Evolutionary conservation across 371 early-diverging fungal genomes (phyloP), one percentile per base, ranked within the genome.

Genomic region (Rhizopus stolonifer): DNA sequence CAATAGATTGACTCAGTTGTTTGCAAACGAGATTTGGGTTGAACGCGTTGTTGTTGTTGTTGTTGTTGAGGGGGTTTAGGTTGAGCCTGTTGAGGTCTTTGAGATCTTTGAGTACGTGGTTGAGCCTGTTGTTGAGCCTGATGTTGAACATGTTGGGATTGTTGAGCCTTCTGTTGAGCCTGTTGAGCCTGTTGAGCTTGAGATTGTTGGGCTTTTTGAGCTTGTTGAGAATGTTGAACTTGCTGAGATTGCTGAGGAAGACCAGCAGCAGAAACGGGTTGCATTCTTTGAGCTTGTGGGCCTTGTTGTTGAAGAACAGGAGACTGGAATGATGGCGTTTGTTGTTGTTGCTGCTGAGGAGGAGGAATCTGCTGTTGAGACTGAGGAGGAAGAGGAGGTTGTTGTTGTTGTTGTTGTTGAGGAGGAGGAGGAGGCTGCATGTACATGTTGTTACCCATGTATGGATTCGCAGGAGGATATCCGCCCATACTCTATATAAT

Each of bases 391-490:
- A 40, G 39, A 31, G 48, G 46, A 17, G 54, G 62, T 14, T 33
- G 58, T 38, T 61, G 65, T 11, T 56, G 67, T 26, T 54, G 54
- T 33, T 56, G 64, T 34, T 58, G 64, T n/a, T 67, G 69, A 18
- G 56, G 69, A 14, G 64, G 74, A 5, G 49, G 58, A 31, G 45
- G 56, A 21, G 44, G 60, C 54, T 49, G 63, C 61, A 63, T 50
- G 32, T 56, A 58, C 42, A 42, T 17, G 24, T 49, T 50, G 18
- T 26, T 40, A 19, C 54, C 54, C 63, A 57, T 61, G 55, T 72
- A 69, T 45, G 75, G 71, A 36, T 69, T 69, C 55, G 64, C 62
- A 17, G 71, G 64, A 34, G 70, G 65, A 50, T 72, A 74, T 3
- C 62, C 64, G 18, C 66, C 64, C 72, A 71, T 71, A 17, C 54